phyloP scores from a whole-genome alignment of 768 basidiomycete species.

The Phlebiopsis flavidoalba region DNA sequence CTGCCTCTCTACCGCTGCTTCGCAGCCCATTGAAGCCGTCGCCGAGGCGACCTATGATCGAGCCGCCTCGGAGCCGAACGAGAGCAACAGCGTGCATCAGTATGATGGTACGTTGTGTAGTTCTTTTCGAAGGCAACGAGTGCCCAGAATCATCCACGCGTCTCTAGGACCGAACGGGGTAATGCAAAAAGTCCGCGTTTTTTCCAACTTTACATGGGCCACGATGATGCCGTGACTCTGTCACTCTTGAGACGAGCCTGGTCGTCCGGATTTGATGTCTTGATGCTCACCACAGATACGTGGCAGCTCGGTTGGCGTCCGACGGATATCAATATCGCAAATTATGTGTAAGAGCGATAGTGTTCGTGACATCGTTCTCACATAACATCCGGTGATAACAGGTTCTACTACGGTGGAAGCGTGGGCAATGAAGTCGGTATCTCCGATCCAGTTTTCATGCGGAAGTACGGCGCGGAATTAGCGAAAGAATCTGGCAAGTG shows the following conservation, averaged over 20 bases:
- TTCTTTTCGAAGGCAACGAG: neutral
- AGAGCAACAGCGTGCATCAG: slow-evolving; percentile 31
- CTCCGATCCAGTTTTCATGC: slow-evolving; percentile 47
- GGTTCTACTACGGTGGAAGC: slow-evolving; percentile 34
- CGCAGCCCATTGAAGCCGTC: slow-evolving; percentile 47
- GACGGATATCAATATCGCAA: slow-evolving; percentile 44
- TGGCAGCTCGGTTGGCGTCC: slow-evolving; percentile 48
- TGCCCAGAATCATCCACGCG: neutral
- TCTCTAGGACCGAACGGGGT: slow-evolving; percentile 25
- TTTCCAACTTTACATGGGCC: slow-evolving; percentile 53
- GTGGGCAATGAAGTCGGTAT: slow-evolving; percentile 41
- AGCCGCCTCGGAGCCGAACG: slow-evolving; percentile 31
- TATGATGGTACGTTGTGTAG: slow-evolving; percentile 22
- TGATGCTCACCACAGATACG: slow-evolving; percentile 44
- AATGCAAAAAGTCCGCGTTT: slow-evolving; percentile 38
- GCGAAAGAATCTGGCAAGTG: slow-evolving; percentile 39
- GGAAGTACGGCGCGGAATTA: slow-evolving; percentile 38
- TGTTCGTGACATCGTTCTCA: neutral
- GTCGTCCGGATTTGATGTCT: slow-evolving; percentile 41
- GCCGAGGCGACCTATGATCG: slow-evolving; percentile 39
- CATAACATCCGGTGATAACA: slow-evolving; percentile 9
- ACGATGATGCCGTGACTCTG: slow-evolving; percentile 46
- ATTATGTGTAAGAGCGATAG: slow-evolving; percentile 34
- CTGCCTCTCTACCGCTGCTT: slow-evolving; percentile 46
- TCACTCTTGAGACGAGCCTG: slow-evolving; percentile 42